Base-by-base conservation (phyloP, 2,329 filamentous ascomycete species). In the Pleochaeta shiraiana region DNA sequence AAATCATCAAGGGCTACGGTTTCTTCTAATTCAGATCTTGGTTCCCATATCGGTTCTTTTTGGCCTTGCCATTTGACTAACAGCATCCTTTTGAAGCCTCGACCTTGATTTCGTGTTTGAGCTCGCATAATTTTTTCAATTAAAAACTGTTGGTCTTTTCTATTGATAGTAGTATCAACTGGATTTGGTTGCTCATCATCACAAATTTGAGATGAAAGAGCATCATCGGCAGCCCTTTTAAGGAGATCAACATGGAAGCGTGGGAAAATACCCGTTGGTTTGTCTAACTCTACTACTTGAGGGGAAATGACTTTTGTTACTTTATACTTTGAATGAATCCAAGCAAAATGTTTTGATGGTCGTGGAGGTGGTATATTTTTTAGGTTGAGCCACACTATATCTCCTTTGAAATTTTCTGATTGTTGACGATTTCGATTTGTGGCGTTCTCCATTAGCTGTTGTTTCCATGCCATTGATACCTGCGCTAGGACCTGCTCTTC, bases 401-500 rank as follows among this genome's bases (percentile, higher is more conserved):
- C 24, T 1, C 55, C 55, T 11, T 59, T 31, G 16, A 59, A 59
- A 9, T 16, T 33, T 30, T 59, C 26, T 33, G 2, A 30, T 33
- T 59, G 55, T 59, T 59, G 55, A 30, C 24, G 55, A 33, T 6
- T 28, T 16, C 55, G 6, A 31, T 59, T 59, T 30, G 55, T 33
- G 1, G 55, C 16, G 19, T 59, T 28, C 19, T 59, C 55, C 24
- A 59, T 59, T 16, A 59, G 3, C 16, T 59, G 12, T 33, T 33
- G 24, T 33, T 28, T 19, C 55, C 55, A 59, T 12, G 14, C 7
- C 26, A 59, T 59, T 30, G 55, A 30, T 31, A 1, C 55, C 31
- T 59, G 55, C 0, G 55, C 55, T 4, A 59, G 30, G 5, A 24
- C 28, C 21, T 59, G 55, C 9, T 28, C 30, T n/a, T 93, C 55